Evolutionary conservation across 1,284 basidiomycete species (phyloP), one percentile per base, ranked within the genome.

Genomic region (Pulchroboletus neoregius): DNA sequence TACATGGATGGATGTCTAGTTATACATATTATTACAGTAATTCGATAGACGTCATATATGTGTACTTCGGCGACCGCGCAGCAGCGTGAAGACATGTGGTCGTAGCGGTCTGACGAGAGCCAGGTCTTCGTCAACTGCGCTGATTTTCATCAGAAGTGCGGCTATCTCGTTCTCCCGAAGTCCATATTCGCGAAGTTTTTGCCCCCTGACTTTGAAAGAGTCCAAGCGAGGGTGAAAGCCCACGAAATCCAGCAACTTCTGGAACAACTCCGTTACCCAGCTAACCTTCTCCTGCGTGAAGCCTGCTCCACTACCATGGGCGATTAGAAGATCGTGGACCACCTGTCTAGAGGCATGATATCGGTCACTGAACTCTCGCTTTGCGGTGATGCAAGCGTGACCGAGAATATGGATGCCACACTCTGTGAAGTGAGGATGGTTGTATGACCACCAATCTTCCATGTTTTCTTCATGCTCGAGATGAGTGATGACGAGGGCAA

Each of bases 311-410:
- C 37, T 37, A 18, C 52, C 59, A 31, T 63, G 53, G 6, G 46
- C n/a, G 13, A 58, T 30, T 10, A 65, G 35, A 39, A 66, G 61
- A 15, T 56, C 50, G 34, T 60, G 57, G 16, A 66, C 57, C 28
- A 30, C 44, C 43, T 51, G 43, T 32, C 58, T 48, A 26, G 62
- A 65, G 23, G 37, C 34, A 30, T 39, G 30, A 34, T 62, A 65
- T 35, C 59, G 59, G 4, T 62, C 54, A 15, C 41, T n/a, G 37
- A 63, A 62, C 23, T 51, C 45, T 37, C 46, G 62, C 52, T 41
- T 69, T 30, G 61, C 48, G 20, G 64, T 66, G 24, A 61, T 56
- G 43, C 62, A 66, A 32, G 61, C 64, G 16, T 60, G 61, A 35
- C 50, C 62, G 35, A 51, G 22, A 8, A 39, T 34, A 13, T 32